Conservation (phyloP, 495 filamentous ascomycete genomes). For the Penicillium desertorum region DNA sequence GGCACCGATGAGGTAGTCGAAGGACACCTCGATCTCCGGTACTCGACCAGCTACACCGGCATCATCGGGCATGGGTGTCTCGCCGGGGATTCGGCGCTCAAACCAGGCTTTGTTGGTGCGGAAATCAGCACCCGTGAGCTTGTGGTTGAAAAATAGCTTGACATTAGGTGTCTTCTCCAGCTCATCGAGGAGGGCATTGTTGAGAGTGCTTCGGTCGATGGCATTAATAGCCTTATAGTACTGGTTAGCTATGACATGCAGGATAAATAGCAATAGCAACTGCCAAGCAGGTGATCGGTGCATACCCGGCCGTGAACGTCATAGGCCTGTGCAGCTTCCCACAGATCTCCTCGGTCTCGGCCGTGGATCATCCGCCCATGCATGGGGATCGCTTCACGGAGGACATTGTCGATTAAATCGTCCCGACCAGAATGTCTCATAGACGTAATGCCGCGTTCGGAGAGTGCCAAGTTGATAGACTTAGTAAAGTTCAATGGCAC, state of each 20-base stretch:
- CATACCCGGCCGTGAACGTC: slow-evolving; percentile 83
- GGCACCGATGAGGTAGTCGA: slow-evolving; percentile 92
- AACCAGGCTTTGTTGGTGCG: slow-evolving; percentile 80
- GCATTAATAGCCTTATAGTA: slow-evolving; percentile 54
- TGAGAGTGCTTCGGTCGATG: slow-evolving; percentile 77
- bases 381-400: slow-evolving; percentile 84
- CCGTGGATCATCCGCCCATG: slow-evolving; percentile 97
- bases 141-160: slow-evolving; percentile 86
- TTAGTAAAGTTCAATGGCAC: slow-evolving; percentile 92
- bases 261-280: background rate
- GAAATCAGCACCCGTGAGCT: slow-evolving; percentile 85
- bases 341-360: slow-evolving; percentile 61
- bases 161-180: slow-evolving; percentile 82
- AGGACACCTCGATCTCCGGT: slow-evolving; percentile 69
- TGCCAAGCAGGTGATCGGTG: slow-evolving; percentile 9
- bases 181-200: slow-evolving; percentile 82
- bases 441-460: slow-evolving; percentile 89
- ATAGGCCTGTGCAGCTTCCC: slow-evolving; percentile 80
- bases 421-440: slow-evolving; percentile 64
- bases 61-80: slow-evolving; percentile 33
- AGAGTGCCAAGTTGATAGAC: slow-evolving; percentile 95
- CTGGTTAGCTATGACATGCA: slow-evolving; percentile 14
- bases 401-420: slow-evolving; percentile 68
- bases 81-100: slow-evolving; percentile 51
- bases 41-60: slow-evolving; percentile 35